A percentile compares a stretch with the other conserved stretches of the same genome.
phyloP scores from a whole-genome alignment of 345 rosid species.

The Firmiana major region DNA sequence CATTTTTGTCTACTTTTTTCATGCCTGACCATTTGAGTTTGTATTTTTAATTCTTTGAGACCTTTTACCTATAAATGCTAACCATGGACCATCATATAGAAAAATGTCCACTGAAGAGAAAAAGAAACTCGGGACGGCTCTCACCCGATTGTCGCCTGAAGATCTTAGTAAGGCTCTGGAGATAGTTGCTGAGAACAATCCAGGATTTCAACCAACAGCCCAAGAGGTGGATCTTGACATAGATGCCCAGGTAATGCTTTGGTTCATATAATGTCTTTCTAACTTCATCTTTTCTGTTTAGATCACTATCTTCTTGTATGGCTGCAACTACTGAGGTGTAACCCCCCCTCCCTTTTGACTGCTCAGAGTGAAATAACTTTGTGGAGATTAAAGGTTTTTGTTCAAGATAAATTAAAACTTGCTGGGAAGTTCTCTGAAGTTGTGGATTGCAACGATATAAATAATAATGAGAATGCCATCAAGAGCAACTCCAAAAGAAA shows the following conservation, averaged over 20 bases:
- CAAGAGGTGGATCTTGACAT: conserved; percentile 74
- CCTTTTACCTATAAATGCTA: not conserved
- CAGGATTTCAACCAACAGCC: conserved; percentile 54
- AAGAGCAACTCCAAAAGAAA: conserved; percentile 42
- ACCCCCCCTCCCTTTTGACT: not conserved
- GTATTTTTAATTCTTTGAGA: not conserved
- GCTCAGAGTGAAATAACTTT: conserved; percentile 54
- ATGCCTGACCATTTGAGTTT: not conserved
- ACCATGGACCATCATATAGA: conserved; percentile 23
- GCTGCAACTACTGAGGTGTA: not conserved
- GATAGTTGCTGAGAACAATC: conserved; percentile 69
- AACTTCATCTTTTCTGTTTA: not conserved
- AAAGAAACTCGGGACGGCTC: conserved; percentile 55
- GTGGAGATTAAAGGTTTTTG: conserved; percentile 77
- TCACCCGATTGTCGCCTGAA: conserved; percentile 51
- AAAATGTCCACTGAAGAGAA: conserved; percentile 67
- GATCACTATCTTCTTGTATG: not conserved
- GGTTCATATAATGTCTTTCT: not conserved
- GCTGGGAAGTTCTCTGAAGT: conserved; percentile 35
- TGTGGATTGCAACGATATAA: conserved; percentile 35
- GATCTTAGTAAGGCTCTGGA: conserved; percentile 63
- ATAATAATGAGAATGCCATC: conserved; percentile 24
- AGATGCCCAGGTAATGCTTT: conserved; percentile 52
- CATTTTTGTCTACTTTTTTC: not conserved
- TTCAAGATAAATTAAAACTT: conserved; percentile 55